These are phyloP conservation scores for Phytophthora parvispora DNA, from an alignment of 352 stramenopile genomes.

Conservation along the genomic window DNA sequence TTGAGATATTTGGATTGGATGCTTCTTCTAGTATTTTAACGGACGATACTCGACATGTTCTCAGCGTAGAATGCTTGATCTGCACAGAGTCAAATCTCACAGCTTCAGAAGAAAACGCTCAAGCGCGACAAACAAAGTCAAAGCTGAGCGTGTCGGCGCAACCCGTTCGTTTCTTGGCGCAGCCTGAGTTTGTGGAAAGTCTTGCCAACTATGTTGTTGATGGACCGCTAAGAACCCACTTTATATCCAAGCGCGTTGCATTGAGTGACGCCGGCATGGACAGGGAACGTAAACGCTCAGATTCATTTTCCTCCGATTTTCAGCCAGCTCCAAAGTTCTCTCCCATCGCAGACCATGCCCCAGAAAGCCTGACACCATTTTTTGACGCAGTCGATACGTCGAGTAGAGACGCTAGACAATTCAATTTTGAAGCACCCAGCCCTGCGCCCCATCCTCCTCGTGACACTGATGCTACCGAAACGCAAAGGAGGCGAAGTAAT, in stretches of 20 bases:
- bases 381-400: conserved; percentile 71
- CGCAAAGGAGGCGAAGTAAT: background rate
- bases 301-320: conserved; percentile 30
- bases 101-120: background rate
- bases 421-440: conserved; percentile 22
- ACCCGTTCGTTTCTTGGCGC: conserved; percentile 62
- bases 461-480: background rate
- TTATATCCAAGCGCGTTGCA: conserved; percentile 35
- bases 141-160: conserved; percentile 54
- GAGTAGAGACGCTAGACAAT: conserved; percentile 30
- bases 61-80: conserved; percentile 59
- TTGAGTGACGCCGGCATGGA: conserved; percentile 13
- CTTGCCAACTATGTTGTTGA: conserved; percentile 68
- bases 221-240: conserved; percentile 57
- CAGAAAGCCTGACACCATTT: conserved; percentile 59
- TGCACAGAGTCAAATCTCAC: conserved; percentile 21
- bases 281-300: conserved; percentile 16
- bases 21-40: conserved; percentile 15
- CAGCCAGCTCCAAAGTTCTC: conserved; percentile 27
- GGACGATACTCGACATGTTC: conserved; percentile 39
- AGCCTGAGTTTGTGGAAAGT: conserved; percentile 72
- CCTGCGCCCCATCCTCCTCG: background rate
- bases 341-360: conserved; percentile 15
- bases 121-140: conserved; percentile 34
- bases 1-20: conserved; percentile 72